A percentile compares a stretch with the other conserved stretches of the same genome.
phyloP scores from a whole-genome alignment of 176 grass and related monocot genomes.

The Bromus sterilis region DNA sequence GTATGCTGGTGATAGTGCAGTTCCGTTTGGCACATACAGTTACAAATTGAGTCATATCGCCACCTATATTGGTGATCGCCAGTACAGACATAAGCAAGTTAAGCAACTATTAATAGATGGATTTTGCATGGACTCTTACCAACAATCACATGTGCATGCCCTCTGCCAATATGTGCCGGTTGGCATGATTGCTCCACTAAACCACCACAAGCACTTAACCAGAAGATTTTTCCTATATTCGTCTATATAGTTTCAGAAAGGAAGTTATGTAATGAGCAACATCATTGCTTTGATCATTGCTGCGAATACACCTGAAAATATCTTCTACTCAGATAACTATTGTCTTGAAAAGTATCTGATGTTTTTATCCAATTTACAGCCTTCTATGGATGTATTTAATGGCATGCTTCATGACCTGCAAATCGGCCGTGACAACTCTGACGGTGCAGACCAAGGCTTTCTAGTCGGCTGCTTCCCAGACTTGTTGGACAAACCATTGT shows the following conservation, averaged over 20 bases:
- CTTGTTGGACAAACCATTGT: slow-evolving; percentile 80
- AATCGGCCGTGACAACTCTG: slow-evolving; percentile 57
- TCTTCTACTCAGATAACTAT: not conserved
- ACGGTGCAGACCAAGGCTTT: slow-evolving; percentile 95
- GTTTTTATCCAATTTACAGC: slow-evolving; percentile 38
- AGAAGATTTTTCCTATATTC: not conserved
- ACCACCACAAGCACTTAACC: not conserved
- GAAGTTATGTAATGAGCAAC: not conserved
- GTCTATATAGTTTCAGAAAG: not conserved
- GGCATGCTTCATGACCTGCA: slow-evolving; percentile 85
- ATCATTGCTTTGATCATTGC: not conserved
- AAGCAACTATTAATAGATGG: not conserved
- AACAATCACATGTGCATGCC: not conserved
- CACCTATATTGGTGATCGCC: not conserved
- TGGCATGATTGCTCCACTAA: slow-evolving; percentile 1
- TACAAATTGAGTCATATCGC: not conserved
- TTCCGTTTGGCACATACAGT: not conserved
- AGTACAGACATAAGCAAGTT: not conserved
- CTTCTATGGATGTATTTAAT: slow-evolving; percentile 89
- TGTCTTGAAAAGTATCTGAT: not conserved
- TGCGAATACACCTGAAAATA: not conserved
- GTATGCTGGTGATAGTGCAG: not conserved
- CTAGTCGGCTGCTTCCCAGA: slow-evolving; percentile 83
- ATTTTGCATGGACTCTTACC: not conserved
- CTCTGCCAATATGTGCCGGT: not conserved